Evolutionary conservation across 805 yeast genomes (phyloP), one percentile per base, ranked within the genome.

Genomic region (Candida nitratophila): DNA sequence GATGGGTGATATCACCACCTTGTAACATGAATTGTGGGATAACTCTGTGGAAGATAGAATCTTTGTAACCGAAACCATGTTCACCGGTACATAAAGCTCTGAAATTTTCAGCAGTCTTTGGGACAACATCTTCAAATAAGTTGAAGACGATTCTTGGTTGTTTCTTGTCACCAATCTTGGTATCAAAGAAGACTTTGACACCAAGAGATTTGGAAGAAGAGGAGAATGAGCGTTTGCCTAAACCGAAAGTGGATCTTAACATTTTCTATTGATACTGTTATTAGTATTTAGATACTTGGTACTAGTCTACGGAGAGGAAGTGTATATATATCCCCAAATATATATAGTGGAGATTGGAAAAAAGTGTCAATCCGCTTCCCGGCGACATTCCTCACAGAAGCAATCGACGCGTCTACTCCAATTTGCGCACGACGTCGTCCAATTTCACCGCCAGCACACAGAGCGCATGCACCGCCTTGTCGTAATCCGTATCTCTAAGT

Each of bases 91-190:
- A 75, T 61, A 90, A 77, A 50, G 95, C 96, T 71, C 96, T 83
- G 85, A 90, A 90, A 78, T 90, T 90, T 71, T 86, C 95, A 54
- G 95, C 83, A 51, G 97, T 90, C 79, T 88, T 90, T 71, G 97
- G 97, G 55, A 85, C 93, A 57, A 83, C 85, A 63, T 86, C 90
- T 74, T 84, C 79, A 81, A 82, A 88, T 64, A 89, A 79, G 69
- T 88, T 74, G 84, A 91, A 91, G 64, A 77, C 76, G 62, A 91
- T 73, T 66, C 79, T 66, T 47, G 71, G 73, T 48, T 68, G 65
- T 51, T 68, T 69, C 47, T 63, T 65, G 48, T 83, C 83, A 53
- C 70, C 70, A 51, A 79, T 70, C 40, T 82, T 66, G 36, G 82
- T 70, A 49, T 77, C 80, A 55, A 79, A 71, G 61, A 62, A 79